phyloP scores from a whole-genome alignment of 208 protist species.

The Crithidia mellificae region DNA sequence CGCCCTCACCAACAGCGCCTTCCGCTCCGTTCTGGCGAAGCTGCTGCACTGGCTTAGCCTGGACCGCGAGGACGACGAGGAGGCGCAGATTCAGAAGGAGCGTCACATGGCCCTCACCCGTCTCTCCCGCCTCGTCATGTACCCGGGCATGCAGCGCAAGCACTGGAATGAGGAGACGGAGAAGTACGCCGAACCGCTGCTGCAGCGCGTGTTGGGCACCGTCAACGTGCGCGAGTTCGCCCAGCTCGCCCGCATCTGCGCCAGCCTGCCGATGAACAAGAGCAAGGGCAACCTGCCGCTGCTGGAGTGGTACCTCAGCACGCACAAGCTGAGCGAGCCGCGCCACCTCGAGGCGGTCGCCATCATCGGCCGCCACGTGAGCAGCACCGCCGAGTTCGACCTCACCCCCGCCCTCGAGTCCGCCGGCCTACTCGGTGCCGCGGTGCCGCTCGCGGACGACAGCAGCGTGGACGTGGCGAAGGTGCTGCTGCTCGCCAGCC shows the following conservation, averaged over 20 bases:
- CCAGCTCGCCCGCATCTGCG: constrained; percentile 59
- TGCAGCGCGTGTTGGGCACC: constrained; percentile 67
- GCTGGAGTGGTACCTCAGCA: constrained; percentile 57
- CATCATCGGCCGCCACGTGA: constrained; percentile 56
- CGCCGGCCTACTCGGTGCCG: constrained; percentile 37
- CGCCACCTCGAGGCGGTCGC: constrained; percentile 62
- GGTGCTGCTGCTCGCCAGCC: constrained; percentile 55
- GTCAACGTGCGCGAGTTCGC: constrained; percentile 77
- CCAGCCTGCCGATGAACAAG: constrained; percentile 61
- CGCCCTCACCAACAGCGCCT: constrained; percentile 66
- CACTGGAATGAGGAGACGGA: constrained; percentile 85
- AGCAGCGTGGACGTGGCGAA: constrained; percentile 49
- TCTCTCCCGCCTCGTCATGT: constrained; percentile 52
- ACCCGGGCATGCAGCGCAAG: constrained; percentile 34
- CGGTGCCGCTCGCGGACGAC: constrained; percentile 27
- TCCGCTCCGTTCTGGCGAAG: constrained; percentile 80
- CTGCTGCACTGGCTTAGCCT: constrained; percentile 88
- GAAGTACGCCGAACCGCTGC: constrained; percentile 57
- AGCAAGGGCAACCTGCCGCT: constrained; percentile 60
- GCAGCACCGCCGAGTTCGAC: constrained; percentile 41
- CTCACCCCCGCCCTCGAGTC: constrained; percentile 50
- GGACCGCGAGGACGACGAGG: constrained; percentile 82
- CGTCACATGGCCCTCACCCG: constrained; percentile 67
- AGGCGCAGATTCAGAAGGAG: constrained; percentile 78
- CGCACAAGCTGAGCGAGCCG: constrained; percentile 42